Percentiles rank a stretch among this genome's conserved stretches.
Conservation (phyloP, 805 yeast genomes). For the Candida silvicultrix region DNA sequence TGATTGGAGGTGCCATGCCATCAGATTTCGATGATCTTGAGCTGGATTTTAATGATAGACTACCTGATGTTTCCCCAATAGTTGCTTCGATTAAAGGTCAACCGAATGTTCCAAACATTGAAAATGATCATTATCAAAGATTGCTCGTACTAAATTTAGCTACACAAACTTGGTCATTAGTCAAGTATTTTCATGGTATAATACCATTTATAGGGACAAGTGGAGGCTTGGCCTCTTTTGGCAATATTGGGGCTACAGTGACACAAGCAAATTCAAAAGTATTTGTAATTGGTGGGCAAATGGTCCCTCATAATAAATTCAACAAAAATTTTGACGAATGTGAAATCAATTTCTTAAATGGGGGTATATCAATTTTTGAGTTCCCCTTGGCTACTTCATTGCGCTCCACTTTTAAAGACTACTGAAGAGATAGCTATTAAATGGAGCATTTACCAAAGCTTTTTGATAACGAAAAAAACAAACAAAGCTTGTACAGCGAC, state of each 20-base stretch:
- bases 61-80: not conserved
- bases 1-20: conserved; percentile 14
- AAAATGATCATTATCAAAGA: conserved; percentile 5
- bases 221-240: conserved; percentile 2
- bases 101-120: not conserved
- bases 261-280: conserved; percentile 9
- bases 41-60: not conserved
- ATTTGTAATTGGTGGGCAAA: conserved; percentile 11
- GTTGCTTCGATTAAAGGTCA: not conserved
- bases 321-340: not conserved
- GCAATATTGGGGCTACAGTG: conserved; percentile 7
- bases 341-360: not conserved
- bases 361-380: conserved; percentile 4
- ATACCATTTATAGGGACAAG: not conserved
- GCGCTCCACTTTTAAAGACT: not conserved
- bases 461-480: too few relatives aligned
- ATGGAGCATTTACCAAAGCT: too few relatives aligned
- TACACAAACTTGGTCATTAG: conserved; percentile 11
- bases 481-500: too few relatives aligned
- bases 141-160: conserved; percentile 9
- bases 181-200: conserved; percentile 9
- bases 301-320: conserved; percentile 2
- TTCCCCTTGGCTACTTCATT: conserved; percentile 6
- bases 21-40: conserved; percentile 1
- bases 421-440: not conserved